Conservation (phyloP, 495 filamentous ascomycete genomes). For the Penicillium desertorum region DNA sequence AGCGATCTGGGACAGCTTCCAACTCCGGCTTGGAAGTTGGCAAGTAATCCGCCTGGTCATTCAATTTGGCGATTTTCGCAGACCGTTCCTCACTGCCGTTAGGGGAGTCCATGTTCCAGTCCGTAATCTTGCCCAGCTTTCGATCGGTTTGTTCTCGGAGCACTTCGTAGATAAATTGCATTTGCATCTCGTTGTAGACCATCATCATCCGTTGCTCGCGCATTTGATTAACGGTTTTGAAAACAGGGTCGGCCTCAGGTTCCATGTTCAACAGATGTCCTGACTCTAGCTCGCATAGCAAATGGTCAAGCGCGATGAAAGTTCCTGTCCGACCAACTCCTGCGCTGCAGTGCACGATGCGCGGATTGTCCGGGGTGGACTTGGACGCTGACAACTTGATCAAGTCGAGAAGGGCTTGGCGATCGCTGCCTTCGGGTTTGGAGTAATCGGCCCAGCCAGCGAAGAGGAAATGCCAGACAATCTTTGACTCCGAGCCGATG, state of each 20-base stretch:
- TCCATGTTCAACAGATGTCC: conserved; percentile 58
- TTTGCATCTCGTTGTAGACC: conserved; percentile 90
- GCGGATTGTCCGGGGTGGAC: conserved; percentile 68
- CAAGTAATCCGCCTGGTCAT: conserved; percentile 32
- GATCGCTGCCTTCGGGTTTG: conserved; percentile 77
- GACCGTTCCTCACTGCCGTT: conserved; percentile 34
- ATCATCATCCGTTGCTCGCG: conserved; percentile 91
- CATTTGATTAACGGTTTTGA: conserved; percentile 74
- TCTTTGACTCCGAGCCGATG: conserved; percentile 61
- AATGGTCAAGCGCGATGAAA: conserved; percentile 90
- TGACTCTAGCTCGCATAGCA: conserved; percentile 76
- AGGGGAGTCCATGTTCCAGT: conserved; percentile 15
- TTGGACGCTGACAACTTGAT: conserved; percentile 73
- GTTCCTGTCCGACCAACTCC: conserved; percentile 94
- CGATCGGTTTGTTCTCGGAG: conserved; percentile 67
- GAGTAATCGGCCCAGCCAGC: conserved; percentile 93
- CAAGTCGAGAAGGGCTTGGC: conserved; percentile 73
- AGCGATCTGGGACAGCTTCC: conserved; percentile 32
- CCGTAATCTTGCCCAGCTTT: conserved; percentile 42
- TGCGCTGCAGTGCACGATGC: conserved; percentile 90
- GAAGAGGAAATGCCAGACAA: conserved; percentile 88
- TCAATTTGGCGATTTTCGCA: conserved; percentile 44
- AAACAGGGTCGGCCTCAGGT: conserved; percentile 58
- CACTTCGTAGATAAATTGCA: conserved; percentile 86
- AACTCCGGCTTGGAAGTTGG: conserved; percentile 43